Base-by-base conservation (phyloP, 140 eudicot species). In the Oenanthe javanica region DNA sequence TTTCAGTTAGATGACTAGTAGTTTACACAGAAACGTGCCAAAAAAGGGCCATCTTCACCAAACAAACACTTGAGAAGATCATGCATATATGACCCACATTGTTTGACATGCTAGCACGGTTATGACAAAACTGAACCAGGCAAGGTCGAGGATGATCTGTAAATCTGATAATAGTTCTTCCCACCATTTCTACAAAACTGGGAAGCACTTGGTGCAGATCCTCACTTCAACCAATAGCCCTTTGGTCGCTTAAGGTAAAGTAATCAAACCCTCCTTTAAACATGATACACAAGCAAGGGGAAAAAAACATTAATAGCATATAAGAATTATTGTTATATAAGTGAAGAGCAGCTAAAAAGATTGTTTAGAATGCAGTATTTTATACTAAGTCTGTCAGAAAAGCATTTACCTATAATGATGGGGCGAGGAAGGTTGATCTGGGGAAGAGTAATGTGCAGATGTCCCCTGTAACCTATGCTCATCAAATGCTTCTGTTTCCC, bases 351-450 rank as follows among this genome's bases (percentile, higher is more conserved):
- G 36, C 15, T 23, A 48, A 14, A n/a, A 75, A 50, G 63, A 25
- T 48, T 7, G 42, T 74, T n/a, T 4, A 74, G 48, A 15, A 45
- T n/a, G 61, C 43, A n/a, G 18, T 47, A 42, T 7, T 43, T 1
- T 23, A 6, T n/a, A 47, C 47, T 8, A 46, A 46, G 52, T 25
- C 51, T 42, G 9, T 38, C 47, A 45, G 49, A 74, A 57, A 86
- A 38, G 9, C 46, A 54, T 75, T 84, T 72, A 94, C 97, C 97
- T 89, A 70, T 79, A 91, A 81, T 85, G 91, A 84, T 78, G 93
- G 45, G 98, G 94, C 19, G 98, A 94, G 48, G 94, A 87, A 69
- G 96, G 96, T 50, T 86, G 96, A 82, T 89, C 97, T 13, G 97
- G 93, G 47, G 98, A 87, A 86, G 97, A 82, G 70, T 85, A 87